Percentiles rank a stretch among this genome's conserved stretches.
Conservation (phyloP, 1,284 basidiomycete species). For the Erythrobasidium hasegawianum region DNA sequence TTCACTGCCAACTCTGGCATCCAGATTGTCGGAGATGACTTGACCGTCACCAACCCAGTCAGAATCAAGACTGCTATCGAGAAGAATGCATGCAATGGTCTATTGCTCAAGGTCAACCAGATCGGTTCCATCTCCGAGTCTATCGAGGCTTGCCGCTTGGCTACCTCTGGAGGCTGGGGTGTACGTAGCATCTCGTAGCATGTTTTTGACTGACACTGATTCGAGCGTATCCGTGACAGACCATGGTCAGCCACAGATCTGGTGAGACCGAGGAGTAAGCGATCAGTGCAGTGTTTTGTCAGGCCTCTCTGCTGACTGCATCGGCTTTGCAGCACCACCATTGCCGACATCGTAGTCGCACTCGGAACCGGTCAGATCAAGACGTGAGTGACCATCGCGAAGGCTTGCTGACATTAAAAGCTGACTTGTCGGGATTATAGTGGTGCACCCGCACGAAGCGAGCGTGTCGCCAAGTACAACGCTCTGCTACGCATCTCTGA, state of each 20-base stretch:
- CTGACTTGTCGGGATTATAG: not conserved
- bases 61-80: slow-evolving; percentile 99
- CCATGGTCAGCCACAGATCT: slow-evolving; percentile 99
- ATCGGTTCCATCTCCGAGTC: slow-evolving; percentile 98
- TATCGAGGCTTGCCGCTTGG: slow-evolving; percentile 72
- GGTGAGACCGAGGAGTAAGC: slow-evolving; percentile 61
- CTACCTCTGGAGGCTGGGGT: slow-evolving; percentile 21
- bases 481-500: slow-evolving; percentile 45
- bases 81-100: slow-evolving; percentile 99
- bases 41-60: slow-evolving; percentile 97
- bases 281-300: not conserved
- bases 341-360: slow-evolving; percentile 93
- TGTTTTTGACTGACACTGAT: slow-evolving; percentile 91
- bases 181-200: slow-evolving; percentile 46
- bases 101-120: slow-evolving; percentile 97
- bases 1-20: slow-evolving; percentile 73
- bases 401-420: no score
- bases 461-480: slow-evolving; percentile 48
- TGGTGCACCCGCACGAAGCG: slow-evolving; percentile 32
- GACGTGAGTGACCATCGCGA: slow-evolving; percentile 43
- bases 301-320: not conserved
- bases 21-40: slow-evolving; percentile 92
- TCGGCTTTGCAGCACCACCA: slow-evolving; percentile 78
- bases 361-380: slow-evolving; percentile 94
- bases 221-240: slow-evolving; percentile 78